phyloP scores from a whole-genome alignment of 2,329 filamentous ascomycete species.

The Neopestalotiopsis clavispora region DNA sequence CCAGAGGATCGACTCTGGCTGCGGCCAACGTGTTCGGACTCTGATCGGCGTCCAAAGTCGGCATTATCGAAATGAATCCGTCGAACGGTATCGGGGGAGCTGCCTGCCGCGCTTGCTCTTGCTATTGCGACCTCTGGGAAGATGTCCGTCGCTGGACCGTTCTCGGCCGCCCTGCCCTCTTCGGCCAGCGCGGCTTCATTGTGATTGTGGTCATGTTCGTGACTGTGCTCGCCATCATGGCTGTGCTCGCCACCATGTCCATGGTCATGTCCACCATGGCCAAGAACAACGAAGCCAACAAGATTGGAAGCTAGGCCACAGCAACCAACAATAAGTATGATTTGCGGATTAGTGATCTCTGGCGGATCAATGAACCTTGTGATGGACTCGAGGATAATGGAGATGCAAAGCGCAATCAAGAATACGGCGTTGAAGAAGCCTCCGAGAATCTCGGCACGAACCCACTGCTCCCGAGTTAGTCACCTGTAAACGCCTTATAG shows the following conservation, averaged over 20 bases:
- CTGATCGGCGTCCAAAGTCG: constrained; percentile 30
- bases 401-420: constrained; percentile 92
- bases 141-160: constrained; percentile 64
- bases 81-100: constrained; percentile 39
- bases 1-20: constrained; percentile 35
- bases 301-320: constrained; percentile 88
- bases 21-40: constrained; percentile 19
- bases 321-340: constrained; percentile 89
- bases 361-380: constrained; percentile 92
- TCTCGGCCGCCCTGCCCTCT: constrained; percentile 62
- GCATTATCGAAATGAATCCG: constrained; percentile 46
- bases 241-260: constrained; percentile 59
- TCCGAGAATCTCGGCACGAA: constrained; percentile 94
- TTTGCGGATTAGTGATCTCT: constrained; percentile 79
- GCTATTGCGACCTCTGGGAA: constrained; percentile 67
- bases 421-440: constrained; percentile 98
- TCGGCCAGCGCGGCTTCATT: constrained; percentile 45
- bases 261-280: constrained; percentile 89
- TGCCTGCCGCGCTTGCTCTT: constrained; percentile 42
- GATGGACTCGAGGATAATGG: constrained; percentile 94
- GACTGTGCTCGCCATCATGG: constrained; percentile 55
- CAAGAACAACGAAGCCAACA: constrained; percentile 86
- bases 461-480: constrained; percentile 65
- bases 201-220: constrained; percentile 50
- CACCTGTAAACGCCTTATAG: constrained; percentile 12